phyloP scores from a whole-genome alignment of 2,329 filamentous ascomycete species.

The Madurella fahalii region DNA sequence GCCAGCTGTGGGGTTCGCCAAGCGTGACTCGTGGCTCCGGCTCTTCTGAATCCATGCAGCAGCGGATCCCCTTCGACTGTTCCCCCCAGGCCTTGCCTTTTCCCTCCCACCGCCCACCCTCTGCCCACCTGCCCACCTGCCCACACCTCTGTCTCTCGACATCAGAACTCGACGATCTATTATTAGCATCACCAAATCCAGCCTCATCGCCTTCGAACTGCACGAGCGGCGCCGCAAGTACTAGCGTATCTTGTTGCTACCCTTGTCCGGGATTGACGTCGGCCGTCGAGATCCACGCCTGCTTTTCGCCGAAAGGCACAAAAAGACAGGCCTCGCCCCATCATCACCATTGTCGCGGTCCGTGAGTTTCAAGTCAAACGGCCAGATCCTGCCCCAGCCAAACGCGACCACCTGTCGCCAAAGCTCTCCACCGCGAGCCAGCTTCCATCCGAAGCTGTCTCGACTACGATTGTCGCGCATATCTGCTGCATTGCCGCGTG shows the following conservation, averaged over 20 bases:
- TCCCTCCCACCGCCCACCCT: slow-evolving; percentile 19
- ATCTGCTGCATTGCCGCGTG: neutral
- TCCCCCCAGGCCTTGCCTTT: slow-evolving; percentile 13
- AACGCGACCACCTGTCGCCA: slow-evolving; percentile 1
- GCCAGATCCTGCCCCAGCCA: slow-evolving; percentile 6
- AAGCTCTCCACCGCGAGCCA: slow-evolving; percentile 11
- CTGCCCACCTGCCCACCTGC: slow-evolving; percentile 2
- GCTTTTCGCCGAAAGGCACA: slow-evolving; percentile 22
- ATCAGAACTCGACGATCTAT: slow-evolving; percentile 25
- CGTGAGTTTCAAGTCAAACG: slow-evolving; percentile 17
- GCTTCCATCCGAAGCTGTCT: slow-evolving; percentile 10
- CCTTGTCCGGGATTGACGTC: slow-evolving; percentile 24
- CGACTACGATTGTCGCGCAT: neutral
- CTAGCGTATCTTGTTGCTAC: slow-evolving; percentile 21
- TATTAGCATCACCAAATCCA: slow-evolving; percentile 28
- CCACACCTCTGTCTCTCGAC: slow-evolving; percentile 19
- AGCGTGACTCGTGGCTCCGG: slow-evolving; percentile 23
- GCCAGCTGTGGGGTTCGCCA: slow-evolving; percentile 10
- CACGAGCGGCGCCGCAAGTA: slow-evolving; percentile 19
- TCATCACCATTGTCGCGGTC: slow-evolving; percentile 21
- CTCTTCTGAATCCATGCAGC: slow-evolving; percentile 3
- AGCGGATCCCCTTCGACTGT: slow-evolving; percentile 9
- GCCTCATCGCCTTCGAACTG: slow-evolving; percentile 23
- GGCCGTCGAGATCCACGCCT: slow-evolving; percentile 19
- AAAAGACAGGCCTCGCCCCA: slow-evolving; percentile 25